Evolutionary conservation across 805 yeast species (phyloP), one percentile per base, ranked within the genome.

Genomic region (Millerozyma acaciae): DNA sequence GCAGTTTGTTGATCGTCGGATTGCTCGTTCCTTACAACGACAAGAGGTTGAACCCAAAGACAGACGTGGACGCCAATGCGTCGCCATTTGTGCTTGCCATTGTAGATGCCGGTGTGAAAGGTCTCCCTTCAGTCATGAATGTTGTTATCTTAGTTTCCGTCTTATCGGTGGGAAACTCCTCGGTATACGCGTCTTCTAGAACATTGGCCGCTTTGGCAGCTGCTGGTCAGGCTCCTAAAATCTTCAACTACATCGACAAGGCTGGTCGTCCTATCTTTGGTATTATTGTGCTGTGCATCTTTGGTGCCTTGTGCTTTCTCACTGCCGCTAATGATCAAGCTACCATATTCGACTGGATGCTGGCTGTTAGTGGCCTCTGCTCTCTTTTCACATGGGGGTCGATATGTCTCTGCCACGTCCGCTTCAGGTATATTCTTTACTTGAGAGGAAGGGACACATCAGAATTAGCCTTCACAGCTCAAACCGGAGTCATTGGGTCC

Each of bases 401-500:
- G 3, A 69, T 72, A 28, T 57, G 66, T 32, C 25, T 64, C 8
- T 62, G 70, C 34, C 68, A 60, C 38, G 50, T 73, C 31, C 56
- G 73, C 45, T 71, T 71, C 50, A 62, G 90, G 67, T 57, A 67
- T 38, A 93, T 84, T 7, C 58, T 87, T 59, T 51, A 55, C 2
- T 69, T 57, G 5, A 86, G 82, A 59, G 87, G 87, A 30, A 73
- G 89, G 63, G 54, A 67, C n/a, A 62, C 78, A 7, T 76, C 75
- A 37, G 93, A 85, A 56, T 63, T 85, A 31, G 69, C 80, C 0
- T 86, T 75, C 59, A 68, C 65, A 28, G 73, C 95, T 4, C 81
- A 78, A 38, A 64, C 72, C 23, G 95, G 95, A 45, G 57, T 79
- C 19, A 60, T 53, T 45, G 94, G 94, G 29, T 80, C 94, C 1